Evolutionary conservation across 495 filamentous ascomycete species (phyloP).

Genomic region (Geopyxis carbonaria): DNA sequence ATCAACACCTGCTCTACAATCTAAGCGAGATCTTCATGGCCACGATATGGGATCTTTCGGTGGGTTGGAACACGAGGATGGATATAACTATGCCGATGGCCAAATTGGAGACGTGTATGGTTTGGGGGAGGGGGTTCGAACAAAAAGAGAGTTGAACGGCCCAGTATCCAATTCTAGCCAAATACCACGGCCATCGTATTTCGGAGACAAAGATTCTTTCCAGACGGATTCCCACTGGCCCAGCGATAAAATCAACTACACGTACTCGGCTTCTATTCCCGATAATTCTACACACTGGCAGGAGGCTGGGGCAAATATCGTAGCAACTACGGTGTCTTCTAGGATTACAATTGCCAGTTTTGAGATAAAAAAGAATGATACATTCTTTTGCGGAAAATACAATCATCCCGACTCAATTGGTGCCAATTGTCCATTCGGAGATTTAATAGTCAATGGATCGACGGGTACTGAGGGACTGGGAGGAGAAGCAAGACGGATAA

Average conservation of each 20-base stretch:
- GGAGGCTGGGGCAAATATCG: no score
- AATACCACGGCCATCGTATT: no score
- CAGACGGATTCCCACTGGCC: constrained; percentile 4
- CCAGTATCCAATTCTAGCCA: no score
- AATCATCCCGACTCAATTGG: constrained; percentile 8
- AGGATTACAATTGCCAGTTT: constrained; percentile 16
- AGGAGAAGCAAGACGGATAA: not conserved
- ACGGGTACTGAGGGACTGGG: not conserved
- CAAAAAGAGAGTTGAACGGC: no score
- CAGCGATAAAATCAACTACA: constrained; percentile 9
- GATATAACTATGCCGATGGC: no score
- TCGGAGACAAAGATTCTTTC: constrained; percentile 1
- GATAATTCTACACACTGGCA: constrained; percentile 7
- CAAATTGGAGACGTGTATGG: no score
- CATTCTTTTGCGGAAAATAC: constrained; percentile 10
- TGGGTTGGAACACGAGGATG: no score
- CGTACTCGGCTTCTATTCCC: constrained; percentile 8
- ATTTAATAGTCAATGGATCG: not conserved
- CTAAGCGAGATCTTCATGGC: not conserved
- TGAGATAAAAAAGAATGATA: not conserved
- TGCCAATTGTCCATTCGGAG: constrained; percentile 3
- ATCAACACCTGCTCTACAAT: no score
- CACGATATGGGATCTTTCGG: not conserved
- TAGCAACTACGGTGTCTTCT: constrained; percentile 13
- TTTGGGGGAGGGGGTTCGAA: no score